Evolutionary conservation across 2,329 filamentous ascomycete genomes (phyloP).

Genomic region (Fusarium sulawesiense): DNA sequence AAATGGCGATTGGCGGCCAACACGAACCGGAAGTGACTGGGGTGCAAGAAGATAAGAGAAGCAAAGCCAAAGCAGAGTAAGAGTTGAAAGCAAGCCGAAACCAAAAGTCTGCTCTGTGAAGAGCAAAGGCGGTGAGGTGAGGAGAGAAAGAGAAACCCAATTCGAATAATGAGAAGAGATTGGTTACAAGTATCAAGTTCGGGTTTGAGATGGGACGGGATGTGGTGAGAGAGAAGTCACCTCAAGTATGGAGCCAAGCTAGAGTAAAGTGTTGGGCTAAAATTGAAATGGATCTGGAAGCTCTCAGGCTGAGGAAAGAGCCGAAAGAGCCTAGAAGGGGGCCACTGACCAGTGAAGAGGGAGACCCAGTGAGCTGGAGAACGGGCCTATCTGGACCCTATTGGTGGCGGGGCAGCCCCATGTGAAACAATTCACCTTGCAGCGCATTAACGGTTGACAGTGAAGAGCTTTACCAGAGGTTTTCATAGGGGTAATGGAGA

Average conservation of each 20-base stretch:
- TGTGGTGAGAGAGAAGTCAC: conserved; percentile 24
- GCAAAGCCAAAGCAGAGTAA: conserved; percentile 2
- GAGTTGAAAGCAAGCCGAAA: neutral
- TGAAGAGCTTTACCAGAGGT: neutral
- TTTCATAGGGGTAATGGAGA: neutral
- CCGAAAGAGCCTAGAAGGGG: conserved; percentile 19
- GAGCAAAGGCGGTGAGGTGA: conserved; percentile 21
- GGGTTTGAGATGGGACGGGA: conserved; percentile 20
- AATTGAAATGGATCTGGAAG: conserved; percentile 42
- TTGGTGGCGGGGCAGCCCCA: conserved; percentile 25
- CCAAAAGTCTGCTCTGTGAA: neutral
- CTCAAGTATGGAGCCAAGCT: neutral
- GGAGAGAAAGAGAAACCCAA: conserved; percentile 1
- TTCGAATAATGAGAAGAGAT: conserved; percentile 10
- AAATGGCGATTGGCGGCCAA: conserved; percentile 14
- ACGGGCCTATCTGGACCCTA: conserved; percentile 20
- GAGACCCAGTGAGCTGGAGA: conserved; percentile 23
- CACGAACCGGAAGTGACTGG: conserved; percentile 9
- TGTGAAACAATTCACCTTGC: conserved; percentile 32
- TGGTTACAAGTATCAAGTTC: conserved; percentile 31
- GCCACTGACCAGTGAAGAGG: neutral
- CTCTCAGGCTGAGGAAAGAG: conserved; percentile 37
- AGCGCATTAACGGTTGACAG: conserved; percentile 15
- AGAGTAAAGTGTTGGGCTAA: conserved; percentile 39
- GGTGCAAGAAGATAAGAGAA: conserved; percentile 8